phyloP scores from a whole-genome alignment of 2,329 filamentous ascomycete species.

The Epichloe typhina region DNA sequence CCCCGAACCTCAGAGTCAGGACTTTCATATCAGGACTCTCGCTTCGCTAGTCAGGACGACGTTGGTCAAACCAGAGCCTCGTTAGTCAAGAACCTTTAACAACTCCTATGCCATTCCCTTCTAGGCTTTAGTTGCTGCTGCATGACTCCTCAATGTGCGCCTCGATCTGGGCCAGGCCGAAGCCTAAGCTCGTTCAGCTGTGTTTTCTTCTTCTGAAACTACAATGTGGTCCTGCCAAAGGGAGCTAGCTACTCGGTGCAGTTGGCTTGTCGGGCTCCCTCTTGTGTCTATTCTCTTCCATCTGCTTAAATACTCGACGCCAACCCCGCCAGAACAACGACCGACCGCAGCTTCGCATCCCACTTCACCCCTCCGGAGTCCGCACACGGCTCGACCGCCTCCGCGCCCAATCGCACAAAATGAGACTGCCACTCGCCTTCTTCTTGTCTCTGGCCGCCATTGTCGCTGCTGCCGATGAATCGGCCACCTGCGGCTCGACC shows the following conservation, averaged over 20 bases:
- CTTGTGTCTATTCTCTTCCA: not conserved
- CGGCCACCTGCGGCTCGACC: slow-evolving; percentile 36
- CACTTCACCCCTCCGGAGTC: too few species aligned
- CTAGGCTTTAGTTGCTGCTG: too few species aligned
- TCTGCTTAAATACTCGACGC: not conserved
- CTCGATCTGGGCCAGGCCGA: not conserved
- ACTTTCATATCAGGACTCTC: too few species aligned
- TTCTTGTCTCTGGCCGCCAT: slow-evolving; percentile 7
- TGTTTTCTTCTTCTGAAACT: not conserved
- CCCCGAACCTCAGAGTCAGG: too few species aligned
- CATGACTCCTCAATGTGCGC: not conserved
- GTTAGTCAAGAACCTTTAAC: too few species aligned
- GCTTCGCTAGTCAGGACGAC: too few species aligned
- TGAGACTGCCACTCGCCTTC: slow-evolving; percentile 5
- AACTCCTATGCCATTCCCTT: too few species aligned
- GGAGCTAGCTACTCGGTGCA: not conserved
- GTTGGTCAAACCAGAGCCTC: too few species aligned
- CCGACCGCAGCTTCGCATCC: not conserved
- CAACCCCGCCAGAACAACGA: not conserved
- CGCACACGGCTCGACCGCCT: not conserved
- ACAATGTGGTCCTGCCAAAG: not conserved
- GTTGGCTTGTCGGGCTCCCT: not conserved
- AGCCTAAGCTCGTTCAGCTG: not conserved
- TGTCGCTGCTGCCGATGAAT: slow-evolving; percentile 9
- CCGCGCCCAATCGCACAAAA: not conserved